These are phyloP conservation scores for Halocafeteria seosinensis DNA, from an alignment of 108 stramenopile species.

Conservation along the genomic window DNA sequence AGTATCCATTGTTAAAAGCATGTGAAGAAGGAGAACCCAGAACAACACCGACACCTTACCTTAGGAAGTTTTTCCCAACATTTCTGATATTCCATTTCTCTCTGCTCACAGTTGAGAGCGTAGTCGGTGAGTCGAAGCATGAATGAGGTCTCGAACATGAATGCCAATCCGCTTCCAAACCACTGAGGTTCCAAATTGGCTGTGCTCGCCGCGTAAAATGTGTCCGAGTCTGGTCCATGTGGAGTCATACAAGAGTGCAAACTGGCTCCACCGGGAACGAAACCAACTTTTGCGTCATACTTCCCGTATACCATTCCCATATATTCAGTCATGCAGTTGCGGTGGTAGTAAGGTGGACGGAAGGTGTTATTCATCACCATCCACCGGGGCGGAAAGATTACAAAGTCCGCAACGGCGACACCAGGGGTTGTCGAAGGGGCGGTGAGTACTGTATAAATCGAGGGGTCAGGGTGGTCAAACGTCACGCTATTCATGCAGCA, in stretches of 20 bases:
- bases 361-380: constrained; percentile 73
- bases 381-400: constrained; percentile 72
- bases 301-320: constrained; percentile 75
- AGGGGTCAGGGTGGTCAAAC: constrained; percentile 77
- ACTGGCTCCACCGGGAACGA: constrained; percentile 59
- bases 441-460: constrained; percentile 73
- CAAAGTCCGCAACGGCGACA: constrained; percentile 69
- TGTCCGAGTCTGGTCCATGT: constrained; percentile 64
- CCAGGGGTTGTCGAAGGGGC: constrained; percentile 52
- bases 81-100: constrained; percentile 39
- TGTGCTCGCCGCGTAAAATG: constrained; percentile 46
- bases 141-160: constrained; percentile 79
- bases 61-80: constrained; percentile 48
- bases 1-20: too few relatives aligned
- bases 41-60: too few relatives aligned
- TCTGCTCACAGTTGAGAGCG: constrained; percentile 32
- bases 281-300: constrained; percentile 67
- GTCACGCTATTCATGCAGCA: constrained; percentile 65
- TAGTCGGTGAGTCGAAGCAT: constrained; percentile 38
- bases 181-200: constrained; percentile 41
- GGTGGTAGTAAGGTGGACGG: constrained; percentile 78
- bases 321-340: constrained; percentile 74
- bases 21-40: too few relatives aligned
- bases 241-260: constrained; percentile 67
- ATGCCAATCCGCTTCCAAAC: constrained; percentile 66